These are phyloP conservation scores for Colletotrichum sp. DNA, from an alignment of 2,329 filamentous ascomycete genomes.

Conservation along the genomic window DNA sequence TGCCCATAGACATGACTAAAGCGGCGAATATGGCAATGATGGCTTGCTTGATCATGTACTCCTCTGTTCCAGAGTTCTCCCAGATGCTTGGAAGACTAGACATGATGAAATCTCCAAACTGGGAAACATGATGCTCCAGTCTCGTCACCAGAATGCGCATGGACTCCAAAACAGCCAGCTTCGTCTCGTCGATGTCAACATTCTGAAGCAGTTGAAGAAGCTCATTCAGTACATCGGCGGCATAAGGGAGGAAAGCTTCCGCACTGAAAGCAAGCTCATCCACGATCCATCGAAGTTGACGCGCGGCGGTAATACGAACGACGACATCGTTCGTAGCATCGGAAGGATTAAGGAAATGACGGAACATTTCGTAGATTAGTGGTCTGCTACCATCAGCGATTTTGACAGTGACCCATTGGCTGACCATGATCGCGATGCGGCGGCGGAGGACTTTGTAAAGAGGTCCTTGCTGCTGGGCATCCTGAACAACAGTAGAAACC, in stretches of 20 bases:
- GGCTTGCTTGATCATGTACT: conserved; percentile 92
- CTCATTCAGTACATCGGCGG: conserved; percentile 72
- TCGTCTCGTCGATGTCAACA: conserved; percentile 84
- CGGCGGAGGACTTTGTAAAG: conserved; percentile 84
- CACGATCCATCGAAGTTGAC: conserved; percentile 80
- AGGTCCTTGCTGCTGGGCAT: conserved; percentile 70
- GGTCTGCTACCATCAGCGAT: conserved; percentile 71
- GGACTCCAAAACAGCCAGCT: conserved; percentile 87
- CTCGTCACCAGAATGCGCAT: conserved; percentile 81
- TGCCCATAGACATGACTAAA: conserved; percentile 84
- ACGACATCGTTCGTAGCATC: conserved; percentile 88
- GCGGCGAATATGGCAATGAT: conserved; percentile 86
- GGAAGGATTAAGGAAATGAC: conserved; percentile 79
- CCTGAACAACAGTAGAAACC: conserved; percentile 73
- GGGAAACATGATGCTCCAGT: conserved; percentile 74
- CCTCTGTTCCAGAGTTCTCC: conserved; percentile 79
- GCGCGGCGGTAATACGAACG: conserved; percentile 87
- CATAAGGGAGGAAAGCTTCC: conserved; percentile 77
- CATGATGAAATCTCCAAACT: conserved; percentile 82
- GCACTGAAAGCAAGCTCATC: conserved; percentile 85
- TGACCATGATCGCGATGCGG: conserved; percentile 86
- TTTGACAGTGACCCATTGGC: conserved; percentile 86
- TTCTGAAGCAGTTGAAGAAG: conserved; percentile 81
- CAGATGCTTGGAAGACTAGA: conserved; percentile 80
- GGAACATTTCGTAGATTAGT: conserved; percentile 86